phyloP scores from a whole-genome alignment of 1,284 basidiomycete species.

The Irpex rosettiformis region DNA sequence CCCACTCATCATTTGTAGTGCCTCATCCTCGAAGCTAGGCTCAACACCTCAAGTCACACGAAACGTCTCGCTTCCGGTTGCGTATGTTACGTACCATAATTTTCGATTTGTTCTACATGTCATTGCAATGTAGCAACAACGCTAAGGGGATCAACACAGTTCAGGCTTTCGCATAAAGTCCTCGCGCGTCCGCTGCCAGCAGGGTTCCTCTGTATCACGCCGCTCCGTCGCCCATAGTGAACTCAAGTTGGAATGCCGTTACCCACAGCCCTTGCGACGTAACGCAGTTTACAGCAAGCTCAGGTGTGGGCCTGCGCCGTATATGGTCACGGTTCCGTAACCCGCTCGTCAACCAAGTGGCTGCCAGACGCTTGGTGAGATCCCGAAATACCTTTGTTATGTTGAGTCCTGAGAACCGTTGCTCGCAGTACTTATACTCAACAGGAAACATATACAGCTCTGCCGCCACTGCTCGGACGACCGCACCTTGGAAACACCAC shows the following conservation, averaged over 20 bases:
- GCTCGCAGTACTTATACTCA: no score
- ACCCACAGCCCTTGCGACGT: background rate
- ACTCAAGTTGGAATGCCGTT: background rate
- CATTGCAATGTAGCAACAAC: background rate
- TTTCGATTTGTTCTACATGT: background rate
- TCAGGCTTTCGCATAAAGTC: background rate
- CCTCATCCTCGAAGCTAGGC: background rate
- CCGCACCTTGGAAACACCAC: background rate
- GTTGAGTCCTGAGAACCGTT: background rate
- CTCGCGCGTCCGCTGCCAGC: background rate
- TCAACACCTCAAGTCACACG: background rate
- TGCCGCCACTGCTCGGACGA: background rate
- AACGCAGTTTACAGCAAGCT: background rate
- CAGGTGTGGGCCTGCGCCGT: no score
- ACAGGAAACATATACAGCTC: no score
- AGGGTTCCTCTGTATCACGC: background rate
- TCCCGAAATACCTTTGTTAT: no score
- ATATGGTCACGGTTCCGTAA: no score
- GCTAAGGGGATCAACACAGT: background rate
- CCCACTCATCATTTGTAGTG: background rate
- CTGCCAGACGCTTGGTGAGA: background rate
- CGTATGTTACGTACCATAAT: background rate
- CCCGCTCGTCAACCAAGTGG: no score
- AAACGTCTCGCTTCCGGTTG: background rate
- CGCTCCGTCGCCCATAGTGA: background rate